Conservation (phyloP, 768 basidiomycete species). For the Tylopilus vinaceipallidus region DNA sequence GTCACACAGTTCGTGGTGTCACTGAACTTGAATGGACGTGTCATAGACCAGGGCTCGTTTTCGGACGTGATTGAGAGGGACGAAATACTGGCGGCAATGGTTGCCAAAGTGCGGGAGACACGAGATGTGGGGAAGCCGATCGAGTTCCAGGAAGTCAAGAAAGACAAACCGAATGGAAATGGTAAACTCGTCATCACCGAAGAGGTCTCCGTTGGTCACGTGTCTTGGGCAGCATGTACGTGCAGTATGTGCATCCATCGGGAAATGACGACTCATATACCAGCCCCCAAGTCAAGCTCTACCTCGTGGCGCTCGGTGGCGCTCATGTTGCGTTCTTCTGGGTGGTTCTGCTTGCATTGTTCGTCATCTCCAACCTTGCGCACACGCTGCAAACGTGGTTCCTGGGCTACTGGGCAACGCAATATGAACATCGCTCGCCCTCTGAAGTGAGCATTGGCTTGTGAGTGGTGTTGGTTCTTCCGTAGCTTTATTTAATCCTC, state of each 20-base stretch:
- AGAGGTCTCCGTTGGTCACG: not conserved
- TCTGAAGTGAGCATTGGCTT: not conserved
- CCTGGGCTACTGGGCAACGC: constrained; percentile 3
- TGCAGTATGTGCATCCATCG: not conserved
- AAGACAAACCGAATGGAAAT: not conserved
- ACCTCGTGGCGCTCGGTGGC: not conserved
- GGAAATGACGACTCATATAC: too few relatives aligned
- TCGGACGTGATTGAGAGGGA: not conserved
- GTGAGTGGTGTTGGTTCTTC: not conserved
- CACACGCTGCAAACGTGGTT: not conserved
- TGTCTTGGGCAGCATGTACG: constrained; percentile 2
- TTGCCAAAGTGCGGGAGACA: not conserved
- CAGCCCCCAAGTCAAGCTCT: constrained; percentile 4
- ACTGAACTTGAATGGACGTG: not conserved
- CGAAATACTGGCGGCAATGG: not conserved
- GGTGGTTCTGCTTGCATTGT: not conserved
- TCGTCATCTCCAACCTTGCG: not conserved
- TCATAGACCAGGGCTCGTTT: not conserved
- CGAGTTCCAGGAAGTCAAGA: not conserved
- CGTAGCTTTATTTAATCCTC: too few relatives aligned
- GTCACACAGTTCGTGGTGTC: not conserved
- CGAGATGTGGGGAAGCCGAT: not conserved
- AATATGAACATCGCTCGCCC: not conserved
- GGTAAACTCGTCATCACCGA: not conserved
- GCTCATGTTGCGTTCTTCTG: not conserved